A percentile compares a stretch with the other conserved stretches of the same genome.
These are phyloP conservation scores for Anethum foeniculum DNA, from an alignment of 140 eudicot species.

Conservation along the genomic window DNA sequence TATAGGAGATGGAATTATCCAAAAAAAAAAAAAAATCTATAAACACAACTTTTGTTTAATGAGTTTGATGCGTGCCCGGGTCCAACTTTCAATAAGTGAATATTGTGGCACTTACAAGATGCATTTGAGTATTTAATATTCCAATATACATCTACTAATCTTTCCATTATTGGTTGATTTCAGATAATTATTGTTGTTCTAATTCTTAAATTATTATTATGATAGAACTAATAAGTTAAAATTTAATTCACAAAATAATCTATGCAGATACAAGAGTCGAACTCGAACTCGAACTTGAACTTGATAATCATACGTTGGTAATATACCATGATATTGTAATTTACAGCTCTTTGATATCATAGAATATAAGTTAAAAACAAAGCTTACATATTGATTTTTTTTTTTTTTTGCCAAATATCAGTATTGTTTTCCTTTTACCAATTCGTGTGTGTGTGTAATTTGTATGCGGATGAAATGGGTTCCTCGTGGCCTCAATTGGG, in stretches of 20 bases:
- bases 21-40: neutral
- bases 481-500: slow-evolving; percentile 43
- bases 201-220: neutral
- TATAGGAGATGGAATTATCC: neutral
- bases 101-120: neutral
- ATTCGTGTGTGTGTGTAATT: neutral
- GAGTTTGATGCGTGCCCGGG: slow-evolving; percentile 3
- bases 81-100: neutral
- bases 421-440: neutral
- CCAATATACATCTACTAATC: neutral
- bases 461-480: slow-evolving; percentile 21
- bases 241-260: neutral
- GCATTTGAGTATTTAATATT: neutral
- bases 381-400: too few relatives aligned
- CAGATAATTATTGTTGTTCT: neutral
- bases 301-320: too few relatives aligned
- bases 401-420: neutral
- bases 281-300: too few relatives aligned
- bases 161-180: neutral
- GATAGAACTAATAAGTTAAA: neutral
- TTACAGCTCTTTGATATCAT: neutral
- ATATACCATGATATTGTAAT: too few relatives aligned
- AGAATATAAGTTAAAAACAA: neutral
- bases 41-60: neutral
- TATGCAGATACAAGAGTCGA: too few relatives aligned